Percentiles rank a stretch among this genome's conserved stretches.
phyloP scores from a whole-genome alignment of 2,329 filamentous ascomycete genomes.

The Neofusicoccum sp. region DNA sequence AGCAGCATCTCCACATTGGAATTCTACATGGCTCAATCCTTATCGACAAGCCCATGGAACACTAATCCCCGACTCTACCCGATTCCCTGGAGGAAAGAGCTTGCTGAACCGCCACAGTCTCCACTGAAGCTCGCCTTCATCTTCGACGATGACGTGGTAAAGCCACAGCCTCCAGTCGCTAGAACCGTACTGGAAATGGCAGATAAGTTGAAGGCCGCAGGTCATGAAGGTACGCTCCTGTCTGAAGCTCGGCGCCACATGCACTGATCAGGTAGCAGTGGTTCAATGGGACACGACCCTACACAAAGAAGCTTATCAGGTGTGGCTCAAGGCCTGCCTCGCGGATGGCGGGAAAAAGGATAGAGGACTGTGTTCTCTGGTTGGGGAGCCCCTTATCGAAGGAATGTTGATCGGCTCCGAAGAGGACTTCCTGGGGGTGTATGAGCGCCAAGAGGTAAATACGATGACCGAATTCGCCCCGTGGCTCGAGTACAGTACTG shows the following conservation, averaged over 20 bases:
- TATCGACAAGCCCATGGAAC: constrained; percentile 64
- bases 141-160: constrained; percentile 52
- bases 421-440: constrained; percentile 22
- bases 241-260: not conserved
- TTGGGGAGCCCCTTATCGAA: constrained; percentile 27
- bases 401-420: constrained; percentile 27
- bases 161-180: constrained; percentile 55
- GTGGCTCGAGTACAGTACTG: not conserved
- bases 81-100: constrained; percentile 62
- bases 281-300: constrained; percentile 29
- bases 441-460: constrained; percentile 24
- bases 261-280: constrained; percentile 15
- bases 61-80: constrained; percentile 67
- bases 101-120: constrained; percentile 26
- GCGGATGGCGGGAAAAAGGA: constrained; percentile 26
- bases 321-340: constrained; percentile 26
- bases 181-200: constrained; percentile 51
- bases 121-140: constrained; percentile 51
- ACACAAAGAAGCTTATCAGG: constrained; percentile 22
- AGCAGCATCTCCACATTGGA: constrained; percentile 56
- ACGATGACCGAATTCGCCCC: not conserved
- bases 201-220: not conserved
- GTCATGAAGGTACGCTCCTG: not conserved
- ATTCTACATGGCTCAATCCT: constrained; percentile 61
- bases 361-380: constrained; percentile 23